Base-by-base conservation (phyloP, 1,284 basidiomycete species). In the Cutaneotrichosporon sp. region DNA sequence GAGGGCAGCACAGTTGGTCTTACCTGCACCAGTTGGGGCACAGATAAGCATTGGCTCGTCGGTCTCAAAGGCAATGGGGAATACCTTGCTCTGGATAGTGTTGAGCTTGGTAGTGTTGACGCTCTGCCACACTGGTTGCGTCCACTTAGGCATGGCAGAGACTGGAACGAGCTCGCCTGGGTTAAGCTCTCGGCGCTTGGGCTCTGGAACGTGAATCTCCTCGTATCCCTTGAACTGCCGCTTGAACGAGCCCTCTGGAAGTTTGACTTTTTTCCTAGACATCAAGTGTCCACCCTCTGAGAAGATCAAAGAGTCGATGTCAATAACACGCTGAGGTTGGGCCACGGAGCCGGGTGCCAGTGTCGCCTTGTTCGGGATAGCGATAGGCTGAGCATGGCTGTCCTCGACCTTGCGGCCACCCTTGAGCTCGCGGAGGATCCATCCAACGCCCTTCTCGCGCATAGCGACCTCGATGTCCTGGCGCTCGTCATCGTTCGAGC, bases 1-100 rank as follows among this genome's bases (percentile, higher is more conserved):
- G 12, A 98, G 80, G 83, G 98, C 91, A 12, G 96, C 96, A 25
- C 97, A 96, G 65, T 99, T 99, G 27, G 96, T 99, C 91, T 99
- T 99, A 62, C 96, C 96, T 5, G 96, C 96, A 75, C 96, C 96
- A 0, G 96, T 98, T 3, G 96, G 96, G 0, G 96, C 96, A 78
- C 96, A 98, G 34, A 98, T 84, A 26, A 99, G 79, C 63, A 98
- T 83, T 0, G 94, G 93, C 63, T 98, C 93, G 64, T 97, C 92
- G 0, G 87, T 86, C 4, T 90, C 90, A 70, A 97, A 97, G 0
- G 94, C 96, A 51, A 92, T 78, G 1, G 94, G 94, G 74, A 82
- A 98, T 5, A 94, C 78, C 72, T 88, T 90, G 78, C 87, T 90
- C 76, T 96, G 96, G n/a, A 98, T 83, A 5, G 87, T 84, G 73